phyloP scores from a whole-genome alignment of 2,329 filamentous ascomycete species.

The Claviceps fusiformis region DNA sequence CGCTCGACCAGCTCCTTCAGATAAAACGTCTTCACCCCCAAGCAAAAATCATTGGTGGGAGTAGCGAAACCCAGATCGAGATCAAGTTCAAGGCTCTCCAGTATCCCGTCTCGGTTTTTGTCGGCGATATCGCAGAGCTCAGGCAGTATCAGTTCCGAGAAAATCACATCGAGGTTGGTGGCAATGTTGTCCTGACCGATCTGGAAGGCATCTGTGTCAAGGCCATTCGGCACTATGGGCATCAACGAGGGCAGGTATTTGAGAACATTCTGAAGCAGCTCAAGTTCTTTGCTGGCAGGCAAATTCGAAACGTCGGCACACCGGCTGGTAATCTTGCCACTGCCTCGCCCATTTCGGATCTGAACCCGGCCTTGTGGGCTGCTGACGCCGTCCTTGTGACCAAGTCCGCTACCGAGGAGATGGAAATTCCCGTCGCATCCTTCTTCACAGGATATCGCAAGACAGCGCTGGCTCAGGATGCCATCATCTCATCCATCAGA shows the following conservation, averaged over 20 bases:
- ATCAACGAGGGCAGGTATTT: slow-evolving; percentile 61
- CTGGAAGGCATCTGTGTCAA: slow-evolving; percentile 73
- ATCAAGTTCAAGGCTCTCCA: slow-evolving; percentile 94
- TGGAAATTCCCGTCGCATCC: slow-evolving; percentile 76
- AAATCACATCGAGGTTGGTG: slow-evolving; percentile 78
- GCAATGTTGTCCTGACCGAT: slow-evolving; percentile 85
- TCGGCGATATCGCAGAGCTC: slow-evolving; percentile 85
- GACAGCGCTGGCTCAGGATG: slow-evolving; percentile 68
- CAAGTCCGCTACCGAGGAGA: slow-evolving; percentile 59
- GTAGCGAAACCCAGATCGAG: slow-evolving; percentile 95
- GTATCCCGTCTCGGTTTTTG: slow-evolving; percentile 80
- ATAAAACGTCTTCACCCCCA: slow-evolving; percentile 78
- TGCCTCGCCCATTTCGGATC: slow-evolving; percentile 87
- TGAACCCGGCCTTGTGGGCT: slow-evolving; percentile 88
- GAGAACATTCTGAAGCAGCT: slow-evolving; percentile 87
- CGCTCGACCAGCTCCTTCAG: slow-evolving; percentile 72
- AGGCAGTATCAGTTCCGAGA: slow-evolving; percentile 68
- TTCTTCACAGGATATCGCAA: slow-evolving; percentile 89
- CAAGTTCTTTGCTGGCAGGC: slow-evolving; percentile 84
- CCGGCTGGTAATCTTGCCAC: slow-evolving; percentile 90
- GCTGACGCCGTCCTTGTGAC: slow-evolving; percentile 71
- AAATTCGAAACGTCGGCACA: slow-evolving; percentile 95
- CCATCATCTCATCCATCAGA: slow-evolving; percentile 74
- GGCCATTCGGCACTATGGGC: slow-evolving; percentile 67
- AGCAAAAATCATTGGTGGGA: slow-evolving; percentile 90